Conservation (phyloP, 371 early-diverging fungal species). For the Lichtheimia corymbifera region DNA sequence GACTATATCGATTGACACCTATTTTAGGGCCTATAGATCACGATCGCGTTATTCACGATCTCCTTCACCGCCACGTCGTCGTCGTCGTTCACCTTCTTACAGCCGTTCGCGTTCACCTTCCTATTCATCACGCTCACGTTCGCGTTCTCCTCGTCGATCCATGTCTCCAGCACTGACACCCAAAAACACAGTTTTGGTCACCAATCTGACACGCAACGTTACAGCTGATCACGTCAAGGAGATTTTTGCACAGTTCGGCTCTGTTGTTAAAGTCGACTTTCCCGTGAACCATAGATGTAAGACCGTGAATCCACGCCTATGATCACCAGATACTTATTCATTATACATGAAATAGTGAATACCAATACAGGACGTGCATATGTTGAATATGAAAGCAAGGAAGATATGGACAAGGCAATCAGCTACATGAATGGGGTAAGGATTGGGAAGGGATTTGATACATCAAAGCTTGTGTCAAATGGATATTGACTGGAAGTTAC, state of each 20-base stretch:
- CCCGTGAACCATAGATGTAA: slow-evolving; percentile 47
- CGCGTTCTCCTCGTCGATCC: slow-evolving; percentile 17
- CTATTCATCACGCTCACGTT: slow-evolving; percentile 10
- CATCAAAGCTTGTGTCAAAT: not conserved
- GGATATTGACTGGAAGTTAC: not conserved
- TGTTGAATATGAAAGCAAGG: slow-evolving; percentile 56
- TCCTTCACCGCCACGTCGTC: slow-evolving; percentile 22
- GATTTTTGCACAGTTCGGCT: slow-evolving; percentile 47
- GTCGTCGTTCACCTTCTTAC: slow-evolving; percentile 25
- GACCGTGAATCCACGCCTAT: not conserved
- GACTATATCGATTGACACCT: not conserved
- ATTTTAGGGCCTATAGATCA: not conserved
- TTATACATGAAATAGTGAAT: slow-evolving; percentile 30
- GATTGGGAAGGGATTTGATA: not conserved
- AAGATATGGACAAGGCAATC: slow-evolving; percentile 56
- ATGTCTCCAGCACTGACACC: slow-evolving; percentile 7
- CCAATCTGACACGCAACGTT: slow-evolving; percentile 35
- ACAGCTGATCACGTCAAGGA: slow-evolving; percentile 48
- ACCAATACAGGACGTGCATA: slow-evolving; percentile 58
- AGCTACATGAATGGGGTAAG: slow-evolving; percentile 58
- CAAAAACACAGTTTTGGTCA: slow-evolving; percentile 12
- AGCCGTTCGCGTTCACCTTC: slow-evolving; percentile 21
- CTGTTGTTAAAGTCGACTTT: slow-evolving; percentile 36
- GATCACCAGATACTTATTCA: not conserved
- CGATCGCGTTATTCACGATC: slow-evolving; percentile 21